Evolutionary conservation across 495 filamentous ascomycete species (phyloP), one percentile per base, ranked within the genome.

Genomic region (Penicillium flavigenum): DNA sequence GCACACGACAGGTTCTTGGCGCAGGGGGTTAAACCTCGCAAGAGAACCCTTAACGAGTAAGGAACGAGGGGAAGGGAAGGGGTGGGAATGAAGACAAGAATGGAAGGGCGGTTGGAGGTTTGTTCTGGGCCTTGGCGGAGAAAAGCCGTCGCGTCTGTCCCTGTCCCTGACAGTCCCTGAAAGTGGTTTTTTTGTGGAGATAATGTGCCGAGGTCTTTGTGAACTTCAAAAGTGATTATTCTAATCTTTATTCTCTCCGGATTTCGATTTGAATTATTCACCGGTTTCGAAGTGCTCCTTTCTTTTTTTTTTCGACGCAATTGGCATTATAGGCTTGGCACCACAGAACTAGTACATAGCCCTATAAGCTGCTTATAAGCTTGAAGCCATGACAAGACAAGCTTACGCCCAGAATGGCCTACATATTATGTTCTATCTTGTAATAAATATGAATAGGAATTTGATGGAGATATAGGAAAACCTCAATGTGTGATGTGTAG

Each of bases 1-100:
- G 72, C 61, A 65, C 64, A 67, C 56, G 45, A 51, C 29, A 48
- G 51, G 59, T 58, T 67, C 66, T 69, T 69, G 66, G 66, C 66
- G 62, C 56, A 57, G 58, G 56, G 58, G 45, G 44, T 26, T 50
- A 43, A 54, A 54, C 55, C 60, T 57, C 62, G 47, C 59, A 60
- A 57, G 24, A 46, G 20, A 42, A 55, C 53, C 53, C 53, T 55
- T 47, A 55, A 39, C 32, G 53, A 55, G 53, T 55, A 47, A 55
- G 42, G 51, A 57, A 56, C 54, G 66, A 41, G 51, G 52, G 31
- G 44, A 49, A 44, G 51, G 45, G 41, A 57, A 50, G 43, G 36
- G 44, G 26, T 51, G 59, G 26, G 61, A 64, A 57, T 56, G 62
- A 34, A 34, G 45, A 59, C 43, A 32, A 16, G 31, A 54, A 45